A percentile compares a stretch with the other conserved stretches of the same genome.
These are phyloP conservation scores for Sugiyamaella floridensis DNA, from an alignment of 805 yeast genomes.

Conservation along the genomic window DNA sequence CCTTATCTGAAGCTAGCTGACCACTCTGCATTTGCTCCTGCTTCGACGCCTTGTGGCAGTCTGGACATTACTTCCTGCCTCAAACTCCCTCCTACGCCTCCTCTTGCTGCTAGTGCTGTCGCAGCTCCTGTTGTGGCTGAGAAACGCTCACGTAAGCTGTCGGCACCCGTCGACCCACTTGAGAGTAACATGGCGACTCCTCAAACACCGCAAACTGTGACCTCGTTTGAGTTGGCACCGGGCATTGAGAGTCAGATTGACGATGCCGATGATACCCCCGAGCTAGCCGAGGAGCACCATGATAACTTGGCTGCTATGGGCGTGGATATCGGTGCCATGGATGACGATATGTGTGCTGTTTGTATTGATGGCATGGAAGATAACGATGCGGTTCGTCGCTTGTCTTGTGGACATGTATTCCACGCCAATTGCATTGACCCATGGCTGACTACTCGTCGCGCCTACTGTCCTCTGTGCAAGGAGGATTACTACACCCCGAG, in stretches of 20 bases:
- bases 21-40: background rate
- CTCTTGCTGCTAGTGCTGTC: background rate
- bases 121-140: background rate
- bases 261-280: background rate
- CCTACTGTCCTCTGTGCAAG: conserved; percentile 81
- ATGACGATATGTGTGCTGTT: conserved; percentile 62
- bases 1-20: background rate
- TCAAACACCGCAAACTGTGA: conserved; percentile 26
- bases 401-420: conserved; percentile 78
- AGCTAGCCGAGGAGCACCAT: background rate
- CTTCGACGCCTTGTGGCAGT: background rate
- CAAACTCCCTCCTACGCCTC: background rate
- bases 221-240: conserved; percentile 14
- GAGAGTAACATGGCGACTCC: conserved; percentile 17
- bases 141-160: background rate
- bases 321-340: conserved; percentile 20
- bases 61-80: background rate
- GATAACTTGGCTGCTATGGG: background rate
- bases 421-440: conserved; percentile 76
- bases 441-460: conserved; percentile 68
- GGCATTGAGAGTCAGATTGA: background rate
- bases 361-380: conserved; percentile 62
- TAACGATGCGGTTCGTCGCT: conserved; percentile 60
- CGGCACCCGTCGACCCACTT: background rate
- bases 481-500: conserved; percentile 45